phyloP scores from a whole-genome alignment of 202 grass and related monocot genomes.

The Musa balbisiana region DNA sequence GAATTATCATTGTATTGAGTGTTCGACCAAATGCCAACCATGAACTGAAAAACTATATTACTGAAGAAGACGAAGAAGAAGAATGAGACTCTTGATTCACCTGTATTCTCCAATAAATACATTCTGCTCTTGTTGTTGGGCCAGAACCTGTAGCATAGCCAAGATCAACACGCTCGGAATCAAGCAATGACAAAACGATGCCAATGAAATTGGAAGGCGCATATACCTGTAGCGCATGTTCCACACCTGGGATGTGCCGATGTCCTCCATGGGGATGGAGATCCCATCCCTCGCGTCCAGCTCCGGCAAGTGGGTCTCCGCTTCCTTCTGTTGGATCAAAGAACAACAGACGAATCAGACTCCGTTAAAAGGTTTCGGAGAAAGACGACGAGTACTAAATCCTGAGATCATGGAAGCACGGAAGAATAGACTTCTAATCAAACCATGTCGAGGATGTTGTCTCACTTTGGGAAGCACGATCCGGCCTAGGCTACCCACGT shows the following conservation, averaged over 20 bases:
- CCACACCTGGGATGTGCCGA: constrained; percentile 65
- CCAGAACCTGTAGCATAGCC: constrained; percentile 60
- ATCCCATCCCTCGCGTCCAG: constrained; percentile 74
- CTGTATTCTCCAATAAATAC: constrained; percentile 91
- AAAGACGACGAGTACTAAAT: too few relatives aligned
- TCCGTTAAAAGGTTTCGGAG: not conserved
- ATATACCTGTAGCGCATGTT: constrained; percentile 87
- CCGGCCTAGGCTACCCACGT: constrained; percentile 77
- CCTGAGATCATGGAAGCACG: not conserved
- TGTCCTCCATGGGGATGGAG: constrained; percentile 83
- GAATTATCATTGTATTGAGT: not conserved
- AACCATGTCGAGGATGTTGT: constrained; percentile 1
- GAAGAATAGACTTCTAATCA: constrained; percentile 1
- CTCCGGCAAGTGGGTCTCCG: constrained; percentile 80
- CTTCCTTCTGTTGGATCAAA: constrained; percentile 70
- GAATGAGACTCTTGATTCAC: constrained; percentile 25
- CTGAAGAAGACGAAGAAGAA: not conserved
- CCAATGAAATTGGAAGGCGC: too few relatives aligned
- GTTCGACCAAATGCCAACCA: not conserved
- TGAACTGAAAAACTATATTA: not conserved
- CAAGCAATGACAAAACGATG: too few relatives aligned
- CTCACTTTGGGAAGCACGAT: constrained; percentile 98
- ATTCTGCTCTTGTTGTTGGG: constrained; percentile 99
- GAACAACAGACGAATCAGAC: not conserved
- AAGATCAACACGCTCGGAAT: too few relatives aligned